Evolutionary conservation across 2,329 filamentous ascomycete genomes (phyloP).

Genomic region (Ceratocystiopsis sp.): DNA sequence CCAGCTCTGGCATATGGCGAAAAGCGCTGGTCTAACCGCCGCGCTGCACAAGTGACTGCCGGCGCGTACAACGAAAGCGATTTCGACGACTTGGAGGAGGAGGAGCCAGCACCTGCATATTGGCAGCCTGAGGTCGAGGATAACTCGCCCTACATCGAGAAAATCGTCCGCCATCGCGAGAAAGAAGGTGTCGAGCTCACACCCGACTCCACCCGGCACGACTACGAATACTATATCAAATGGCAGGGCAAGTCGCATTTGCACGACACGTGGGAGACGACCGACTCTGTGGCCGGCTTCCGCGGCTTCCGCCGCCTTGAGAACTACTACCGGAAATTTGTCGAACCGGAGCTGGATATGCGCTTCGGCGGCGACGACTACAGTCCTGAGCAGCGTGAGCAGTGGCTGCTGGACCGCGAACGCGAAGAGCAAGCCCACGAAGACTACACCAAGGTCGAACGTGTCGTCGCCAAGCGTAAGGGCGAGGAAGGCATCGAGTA

Average conservation of each 20-base stretch:
- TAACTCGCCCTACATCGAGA: conserved; percentile 71
- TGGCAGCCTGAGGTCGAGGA: conserved; percentile 56
- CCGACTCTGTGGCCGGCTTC: conserved; percentile 54
- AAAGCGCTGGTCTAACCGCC: conserved; percentile 80
- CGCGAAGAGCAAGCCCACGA: conserved; percentile 73
- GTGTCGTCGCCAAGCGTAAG: conserved; percentile 70
- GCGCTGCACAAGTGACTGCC: conserved; percentile 54
- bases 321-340: conserved; percentile 79
- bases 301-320: conserved; percentile 80
- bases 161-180: conserved; percentile 71
- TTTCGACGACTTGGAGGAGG: conserved; percentile 46
- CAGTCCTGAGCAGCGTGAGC: conserved; percentile 72
- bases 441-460: conserved; percentile 83
- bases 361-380: conserved; percentile 57
- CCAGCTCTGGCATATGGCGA: conserved; percentile 53
- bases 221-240: conserved; percentile 88
- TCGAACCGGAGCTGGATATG: conserved; percentile 65
- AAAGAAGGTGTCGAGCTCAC: conserved; percentile 48
- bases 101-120: conserved; percentile 51
- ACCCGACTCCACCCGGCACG: conserved; percentile 43
- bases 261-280: conserved; percentile 88
- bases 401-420: conserved; percentile 90
- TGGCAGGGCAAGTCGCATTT: conserved; percentile 94
- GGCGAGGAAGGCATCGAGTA: conserved; percentile 75
- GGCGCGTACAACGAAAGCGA: conserved; percentile 51